Evolutionary conservation across 1,284 basidiomycete genomes (phyloP), one percentile per base, ranked within the genome.

Genomic region (Leccinum pseudoinsigne): DNA sequence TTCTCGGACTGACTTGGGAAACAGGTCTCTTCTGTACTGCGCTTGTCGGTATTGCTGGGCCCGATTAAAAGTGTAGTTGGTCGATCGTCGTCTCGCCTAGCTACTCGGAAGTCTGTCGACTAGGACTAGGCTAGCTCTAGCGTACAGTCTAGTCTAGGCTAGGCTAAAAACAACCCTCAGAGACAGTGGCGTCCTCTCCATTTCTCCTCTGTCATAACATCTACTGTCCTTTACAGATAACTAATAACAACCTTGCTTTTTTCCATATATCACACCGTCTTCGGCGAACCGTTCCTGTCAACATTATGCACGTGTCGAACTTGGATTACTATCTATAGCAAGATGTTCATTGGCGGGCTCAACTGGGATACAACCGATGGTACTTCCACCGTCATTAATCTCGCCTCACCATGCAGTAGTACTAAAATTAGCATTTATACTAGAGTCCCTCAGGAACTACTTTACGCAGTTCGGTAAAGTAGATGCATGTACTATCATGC

Each of bases 351-450:
- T 72, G 95, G 95, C 68, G 95, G 95, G 68, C 82, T 97, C 63
- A 96, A 97, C 80, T 97, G 95, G 95, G 95, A 97, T 77, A 97
- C 95, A 68, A 95, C 92, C 72, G 95, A 97, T 81, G 94, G 95
- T 87, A 85, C 72, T 81, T 84, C 77, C 62, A 71, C 73, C 68
- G 74, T 71, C 71, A 71, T 75, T 72, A 69, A 69, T 70, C 68
- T 74, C 62, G 69, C 62, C 68, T 70, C 68, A 62, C 65, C 66
- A 69, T 66, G 70, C 68, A 70, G 72, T 79, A 78, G 78, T 71
- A 75, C 80, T 81, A 78, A 79, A 70, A 66, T 70, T 66, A 69
- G 71, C 61, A 64, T 72, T 59, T 54, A 66, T 71, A 62, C 68
- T 79, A 96, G 95, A 96, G 65, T 84, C 86, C 60, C 86, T 97